Evolutionary conservation across 225 moss, liverwort and hornwort genomes (phyloP).

Genomic region (Physcomitrium patens): DNA sequence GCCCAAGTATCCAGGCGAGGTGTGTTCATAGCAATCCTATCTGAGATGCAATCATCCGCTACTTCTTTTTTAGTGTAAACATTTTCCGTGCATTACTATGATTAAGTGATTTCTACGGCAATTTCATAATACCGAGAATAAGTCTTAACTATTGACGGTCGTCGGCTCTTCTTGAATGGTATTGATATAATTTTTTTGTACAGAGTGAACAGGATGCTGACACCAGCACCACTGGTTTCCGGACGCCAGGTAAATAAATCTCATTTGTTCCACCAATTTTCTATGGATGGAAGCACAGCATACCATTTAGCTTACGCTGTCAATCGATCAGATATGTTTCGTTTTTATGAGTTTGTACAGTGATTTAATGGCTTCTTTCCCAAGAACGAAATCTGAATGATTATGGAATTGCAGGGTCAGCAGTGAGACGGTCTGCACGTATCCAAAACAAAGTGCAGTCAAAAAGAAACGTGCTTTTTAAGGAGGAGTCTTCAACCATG

Average conservation of each 20-base stretch:
- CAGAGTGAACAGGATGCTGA: conserved; percentile 38
- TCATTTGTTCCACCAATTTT: too few relatives aligned
- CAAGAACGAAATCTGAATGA: not conserved
- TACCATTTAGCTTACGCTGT: too few relatives aligned
- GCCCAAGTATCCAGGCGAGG: conserved; percentile 15
- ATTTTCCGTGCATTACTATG: not conserved
- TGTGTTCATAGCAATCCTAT: not conserved
- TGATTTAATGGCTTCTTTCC: not conserved
- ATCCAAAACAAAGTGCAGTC: conserved; percentile 48
- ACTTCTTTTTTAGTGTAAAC: too few relatives aligned
- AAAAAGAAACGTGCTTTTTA: conserved; percentile 33
- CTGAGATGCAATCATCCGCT: not conserved
- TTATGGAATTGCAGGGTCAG: conserved; percentile 37
- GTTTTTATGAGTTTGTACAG: not conserved
- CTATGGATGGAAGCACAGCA: too few relatives aligned
- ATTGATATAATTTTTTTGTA: not conserved
- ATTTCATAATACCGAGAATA: too few relatives aligned
- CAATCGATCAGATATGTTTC: not conserved
- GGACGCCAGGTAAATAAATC: conserved; percentile 45
- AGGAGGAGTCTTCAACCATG: conserved; percentile 17
- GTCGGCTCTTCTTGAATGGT: not conserved
- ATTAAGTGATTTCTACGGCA: too few relatives aligned
- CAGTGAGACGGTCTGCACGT: conserved; percentile 53
- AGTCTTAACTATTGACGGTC: too few relatives aligned
- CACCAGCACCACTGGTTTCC: not conserved